Evolutionary conservation across 495 filamentous ascomycete species (phyloP).

Genomic region (Podospora pseudoanserina): DNA sequence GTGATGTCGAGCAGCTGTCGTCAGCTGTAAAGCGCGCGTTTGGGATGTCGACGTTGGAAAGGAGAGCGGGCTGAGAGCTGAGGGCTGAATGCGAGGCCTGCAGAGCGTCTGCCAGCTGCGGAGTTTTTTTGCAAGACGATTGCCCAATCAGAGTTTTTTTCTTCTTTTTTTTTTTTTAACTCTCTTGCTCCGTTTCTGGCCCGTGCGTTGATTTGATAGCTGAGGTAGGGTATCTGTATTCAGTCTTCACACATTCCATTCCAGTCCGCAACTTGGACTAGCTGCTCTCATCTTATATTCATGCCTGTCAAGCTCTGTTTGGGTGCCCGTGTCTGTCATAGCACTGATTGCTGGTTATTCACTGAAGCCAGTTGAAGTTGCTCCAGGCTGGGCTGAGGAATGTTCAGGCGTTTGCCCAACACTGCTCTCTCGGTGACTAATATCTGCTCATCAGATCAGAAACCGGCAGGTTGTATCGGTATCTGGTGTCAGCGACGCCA

Average conservation of each 20-base stretch:
- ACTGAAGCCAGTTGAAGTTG: not conserved
- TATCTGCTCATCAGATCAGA: not conserved
- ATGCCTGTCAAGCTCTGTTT: not conserved
- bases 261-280: not conserved
- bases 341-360: not conserved
- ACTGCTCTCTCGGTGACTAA: not conserved
- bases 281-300: not conserved
- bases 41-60: constrained; percentile 20
- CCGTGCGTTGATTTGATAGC: not conserved
- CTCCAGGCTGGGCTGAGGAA: not conserved
- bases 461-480: constrained; percentile 15
- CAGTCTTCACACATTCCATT: not conserved
- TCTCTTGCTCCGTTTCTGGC: not conserved
- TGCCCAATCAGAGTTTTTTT: not conserved
- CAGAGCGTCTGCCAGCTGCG: constrained; percentile 10
- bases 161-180: not conserved
- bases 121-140: constrained; percentile 16
- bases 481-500: not conserved
- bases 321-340: not conserved
- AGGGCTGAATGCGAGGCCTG: constrained; percentile 6
- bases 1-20: constrained; percentile 33
- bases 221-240: too few relatives aligned
- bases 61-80: constrained; percentile 5
- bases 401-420: not conserved
- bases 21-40: constrained; percentile 28